phyloP scores from a whole-genome alignment of 2,329 filamentous ascomycete genomes.

The Alternaria conjuncta region DNA sequence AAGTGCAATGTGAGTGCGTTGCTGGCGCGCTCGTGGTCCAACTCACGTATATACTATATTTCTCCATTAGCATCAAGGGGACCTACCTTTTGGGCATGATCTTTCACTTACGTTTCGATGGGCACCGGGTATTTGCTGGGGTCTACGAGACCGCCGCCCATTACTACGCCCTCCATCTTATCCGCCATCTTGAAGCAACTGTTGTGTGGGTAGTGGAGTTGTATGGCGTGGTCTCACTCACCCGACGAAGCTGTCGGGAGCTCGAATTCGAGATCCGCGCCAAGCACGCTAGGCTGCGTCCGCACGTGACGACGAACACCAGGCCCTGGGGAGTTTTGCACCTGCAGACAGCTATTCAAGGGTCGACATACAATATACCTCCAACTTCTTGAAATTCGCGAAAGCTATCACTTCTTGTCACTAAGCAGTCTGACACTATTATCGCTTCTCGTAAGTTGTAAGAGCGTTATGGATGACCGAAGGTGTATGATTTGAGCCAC shows the following conservation, averaged over 20 bases:
- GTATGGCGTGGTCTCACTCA: conserved; percentile 3
- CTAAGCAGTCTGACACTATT: not conserved
- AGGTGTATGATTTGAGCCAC: not conserved
- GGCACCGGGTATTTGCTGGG: conserved; percentile 43
- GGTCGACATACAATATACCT: not conserved
- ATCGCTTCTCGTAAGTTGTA: not conserved
- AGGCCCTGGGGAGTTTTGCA: not conserved
- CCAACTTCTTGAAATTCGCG: not conserved
- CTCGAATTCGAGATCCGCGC: conserved; percentile 18
- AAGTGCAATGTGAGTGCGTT: conserved; percentile 30
- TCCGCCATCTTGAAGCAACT: conserved; percentile 37
- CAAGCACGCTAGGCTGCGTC: conserved; percentile 17
- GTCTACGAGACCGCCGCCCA: conserved; percentile 29
- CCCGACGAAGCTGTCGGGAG: conserved; percentile 19
- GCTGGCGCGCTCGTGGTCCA: conserved; percentile 11
- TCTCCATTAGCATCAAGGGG: conserved; percentile 32
- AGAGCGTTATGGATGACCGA: not conserved
- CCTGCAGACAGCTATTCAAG: not conserved
- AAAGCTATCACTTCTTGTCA: not conserved
- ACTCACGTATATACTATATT: conserved; percentile 46
- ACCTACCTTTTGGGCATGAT: conserved; percentile 21
- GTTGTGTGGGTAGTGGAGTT: conserved; percentile 10
- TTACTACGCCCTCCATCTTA: conserved; percentile 45
- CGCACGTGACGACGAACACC: conserved; percentile 14
- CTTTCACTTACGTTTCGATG: conserved; percentile 44